Evolutionary conservation across 306 rosid species (phyloP), one percentile per base, ranked within the genome.

Genomic region (Fragaria ananassa): DNA sequence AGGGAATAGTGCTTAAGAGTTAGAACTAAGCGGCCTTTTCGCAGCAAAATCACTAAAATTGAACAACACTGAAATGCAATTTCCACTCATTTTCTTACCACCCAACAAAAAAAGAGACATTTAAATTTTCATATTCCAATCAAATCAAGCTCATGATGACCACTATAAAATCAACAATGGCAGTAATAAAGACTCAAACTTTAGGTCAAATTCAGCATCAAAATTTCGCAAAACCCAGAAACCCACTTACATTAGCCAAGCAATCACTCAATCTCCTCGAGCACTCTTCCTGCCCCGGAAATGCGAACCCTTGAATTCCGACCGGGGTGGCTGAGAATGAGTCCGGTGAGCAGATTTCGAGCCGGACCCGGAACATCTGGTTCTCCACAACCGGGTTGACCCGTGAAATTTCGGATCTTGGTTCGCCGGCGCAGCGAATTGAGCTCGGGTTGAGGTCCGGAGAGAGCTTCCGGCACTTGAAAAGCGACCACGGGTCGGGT

Each of bases 301-400:
- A 91, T 13, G 75, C 63, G 63, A 75, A 76, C 2, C 84, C 70
- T 45, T 75, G 65, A 21, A 84, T 75, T 34, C 80, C 73, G 10
- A 76, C 64, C 2, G 97, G 97, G 9, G 93, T 71, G 47, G 81
- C 77, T 18, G 90, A 78, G 82, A 94, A 94, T 8, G 97, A 89
- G 29, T 92, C 91, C 3, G 94, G 89, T 14, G 92, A 85, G 83
- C 91, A 92, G 8, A 94, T 88, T 77, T 94, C 95, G 35, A 94
- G 93, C 46, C 92, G 81, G 44, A 80, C 95, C 74, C 83, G 81
- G 80, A 91, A 94, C 67, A 78, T 75, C 12, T 71, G 79, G 57
- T 71, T 51, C 1, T 35, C 8, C 9, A 54, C 5, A 75, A 66
- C 47, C 34, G 64, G 78, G 12, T 68, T 60, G n/a, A 18, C 29